phyloP scores from a whole-genome alignment of 169 alveolate genomes.

The Perkinsus olseni region DNA sequence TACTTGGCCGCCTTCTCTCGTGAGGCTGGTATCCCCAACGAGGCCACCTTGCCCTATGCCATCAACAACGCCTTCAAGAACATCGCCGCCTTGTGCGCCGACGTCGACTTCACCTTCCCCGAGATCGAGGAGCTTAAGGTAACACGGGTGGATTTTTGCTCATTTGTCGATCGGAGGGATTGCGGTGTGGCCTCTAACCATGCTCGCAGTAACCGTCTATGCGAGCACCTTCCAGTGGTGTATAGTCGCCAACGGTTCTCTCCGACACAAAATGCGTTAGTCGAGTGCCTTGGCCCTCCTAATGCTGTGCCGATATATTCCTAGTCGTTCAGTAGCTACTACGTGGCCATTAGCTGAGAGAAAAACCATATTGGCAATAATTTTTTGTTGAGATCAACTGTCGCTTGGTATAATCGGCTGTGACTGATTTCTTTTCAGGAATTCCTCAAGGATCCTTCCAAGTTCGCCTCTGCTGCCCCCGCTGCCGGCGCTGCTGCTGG shows the following conservation, averaged over 20 bases:
- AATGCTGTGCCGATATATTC: not conserved
- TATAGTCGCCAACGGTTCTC: not conserved
- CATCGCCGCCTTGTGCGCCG: slow-evolving; percentile 89
- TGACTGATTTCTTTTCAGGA: too few species aligned
- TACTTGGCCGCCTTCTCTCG: slow-evolving; percentile 88
- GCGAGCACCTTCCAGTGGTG: not conserved
- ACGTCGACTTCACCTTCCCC: slow-evolving; percentile 84
- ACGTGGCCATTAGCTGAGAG: not conserved
- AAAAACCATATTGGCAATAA: not conserved
- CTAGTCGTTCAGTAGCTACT: slow-evolving; percentile 1
- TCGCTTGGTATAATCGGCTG: too few species aligned
- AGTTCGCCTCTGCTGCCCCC: slow-evolving; percentile 73
- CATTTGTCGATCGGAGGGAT: not conserved
- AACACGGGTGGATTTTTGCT: not conserved
- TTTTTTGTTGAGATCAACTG: too few species aligned
- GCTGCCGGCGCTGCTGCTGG: slow-evolving; percentile 62
- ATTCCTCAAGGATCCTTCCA: slow-evolving; percentile 82
- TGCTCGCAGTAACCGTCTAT: slow-evolving; percentile 1
- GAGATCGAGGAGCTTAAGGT: slow-evolving; percentile 77
- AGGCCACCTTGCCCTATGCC: slow-evolving; percentile 88
- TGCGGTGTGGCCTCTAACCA: slow-evolving; percentile 2
- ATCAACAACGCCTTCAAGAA: slow-evolving; percentile 90
- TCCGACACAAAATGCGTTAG: not conserved
- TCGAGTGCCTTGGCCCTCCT: not conserved
- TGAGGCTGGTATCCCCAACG: slow-evolving; percentile 84